Percentiles rank a stretch among this genome's conserved stretches.
Evolutionary conservation across 2,329 filamentous ascomycete species (phyloP).

Genomic region (Monilinia laxa): DNA sequence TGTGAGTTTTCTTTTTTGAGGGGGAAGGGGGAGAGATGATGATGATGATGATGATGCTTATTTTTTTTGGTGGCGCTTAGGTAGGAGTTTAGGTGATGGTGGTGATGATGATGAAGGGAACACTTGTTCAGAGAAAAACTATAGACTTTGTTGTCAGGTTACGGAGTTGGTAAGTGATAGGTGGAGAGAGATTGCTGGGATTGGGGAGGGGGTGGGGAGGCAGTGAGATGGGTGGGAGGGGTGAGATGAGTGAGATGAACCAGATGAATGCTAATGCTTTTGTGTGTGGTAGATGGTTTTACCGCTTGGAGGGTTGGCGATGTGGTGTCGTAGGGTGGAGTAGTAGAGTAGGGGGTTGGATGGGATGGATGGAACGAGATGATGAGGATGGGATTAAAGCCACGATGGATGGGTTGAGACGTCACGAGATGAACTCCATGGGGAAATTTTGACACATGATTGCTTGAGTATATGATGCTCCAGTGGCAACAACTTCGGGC

Average conservation of each 20-base stretch:
- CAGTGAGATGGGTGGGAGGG: neutral
- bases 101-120: too few species aligned
- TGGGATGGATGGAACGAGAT: neutral
- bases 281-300: neutral
- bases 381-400: too few species aligned
- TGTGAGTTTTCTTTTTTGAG: neutral
- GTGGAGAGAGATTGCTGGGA: too few species aligned
- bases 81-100: neutral
- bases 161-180: slow-evolving; percentile 11
- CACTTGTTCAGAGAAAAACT: neutral
- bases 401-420: too few species aligned
- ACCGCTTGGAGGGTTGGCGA: slow-evolving; percentile 3
- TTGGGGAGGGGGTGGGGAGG: neutral
- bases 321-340: slow-evolving; percentile 1
- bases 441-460: neutral
- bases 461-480: neutral
- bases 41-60: too few species aligned
- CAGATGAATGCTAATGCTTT: neutral
- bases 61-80: neutral
- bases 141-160: slow-evolving; percentile 16
- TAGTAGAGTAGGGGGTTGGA: too few species aligned
- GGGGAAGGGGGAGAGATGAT: neutral
- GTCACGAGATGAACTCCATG: neutral
- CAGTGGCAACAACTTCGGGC: neutral
- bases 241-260: neutral